Conservation (phyloP, 345 rosid genomes). For the Cardiospermum halicacabum region DNA sequence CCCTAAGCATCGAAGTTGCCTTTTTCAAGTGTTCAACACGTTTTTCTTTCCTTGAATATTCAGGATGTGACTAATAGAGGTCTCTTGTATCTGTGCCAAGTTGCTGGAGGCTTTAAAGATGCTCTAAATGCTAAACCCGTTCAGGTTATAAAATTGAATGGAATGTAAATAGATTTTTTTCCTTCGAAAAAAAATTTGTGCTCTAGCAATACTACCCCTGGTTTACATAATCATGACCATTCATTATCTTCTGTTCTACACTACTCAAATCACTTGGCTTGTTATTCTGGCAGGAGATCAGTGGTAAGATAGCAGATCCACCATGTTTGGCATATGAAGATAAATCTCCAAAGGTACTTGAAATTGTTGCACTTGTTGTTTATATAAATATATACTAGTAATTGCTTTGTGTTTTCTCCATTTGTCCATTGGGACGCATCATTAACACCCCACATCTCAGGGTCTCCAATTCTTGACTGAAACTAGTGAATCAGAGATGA, state of each 20-base stretch:
- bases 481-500: slow-evolving; percentile 22
- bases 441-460: slow-evolving; percentile 39
- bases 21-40: neutral
- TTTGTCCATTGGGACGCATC: neutral
- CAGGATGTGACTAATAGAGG: slow-evolving; percentile 77
- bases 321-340: slow-evolving; percentile 39
- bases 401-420: neutral
- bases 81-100: slow-evolving; percentile 66
- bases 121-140: slow-evolving; percentile 32
- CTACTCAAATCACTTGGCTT: slow-evolving; percentile 11
- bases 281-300: slow-evolving; percentile 41
- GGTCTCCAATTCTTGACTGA: slow-evolving; percentile 76
- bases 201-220: too few species aligned
- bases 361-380: neutral
- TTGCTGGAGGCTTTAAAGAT: slow-evolving; percentile 56
- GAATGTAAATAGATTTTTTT: neutral
- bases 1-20: neutral
- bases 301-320: slow-evolving; percentile 42
- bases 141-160: slow-evolving; percentile 38
- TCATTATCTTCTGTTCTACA: neutral
- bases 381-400: too few species aligned
- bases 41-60: slow-evolving; percentile 8
- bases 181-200: slow-evolving; percentile 5
- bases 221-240: neutral
- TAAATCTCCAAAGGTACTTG: slow-evolving; percentile 42